These are phyloP conservation scores for Xylariaceae sp. DNA, from an alignment of 2,329 filamentous ascomycete species.

Conservation along the genomic window DNA sequence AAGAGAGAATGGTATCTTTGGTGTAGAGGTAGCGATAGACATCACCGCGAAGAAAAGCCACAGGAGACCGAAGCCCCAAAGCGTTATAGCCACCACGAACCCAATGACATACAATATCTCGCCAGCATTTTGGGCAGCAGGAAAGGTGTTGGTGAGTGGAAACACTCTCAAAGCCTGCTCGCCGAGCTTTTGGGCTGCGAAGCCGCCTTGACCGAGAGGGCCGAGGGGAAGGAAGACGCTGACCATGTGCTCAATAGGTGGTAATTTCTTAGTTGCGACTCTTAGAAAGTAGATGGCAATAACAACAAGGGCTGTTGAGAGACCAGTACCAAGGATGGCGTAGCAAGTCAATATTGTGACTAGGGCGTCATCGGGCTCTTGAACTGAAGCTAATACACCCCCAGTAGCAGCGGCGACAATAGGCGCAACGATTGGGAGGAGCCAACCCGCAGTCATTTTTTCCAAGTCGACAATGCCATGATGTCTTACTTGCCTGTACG, in stretches of 20 bases:
- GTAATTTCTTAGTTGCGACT: constrained; percentile 52
- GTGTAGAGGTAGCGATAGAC: constrained; percentile 21
- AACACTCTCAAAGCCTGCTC: constrained; percentile 42
- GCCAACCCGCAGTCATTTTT: constrained; percentile 53
- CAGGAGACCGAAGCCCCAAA: constrained; percentile 44
- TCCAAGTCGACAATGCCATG: constrained; percentile 40
- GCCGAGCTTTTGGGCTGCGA: constrained; percentile 50
- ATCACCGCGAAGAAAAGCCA: constrained; percentile 43
- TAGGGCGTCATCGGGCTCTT: constrained; percentile 44
- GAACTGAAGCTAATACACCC: constrained; percentile 46
- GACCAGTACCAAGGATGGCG: constrained; percentile 48
- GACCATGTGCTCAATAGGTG: constrained; percentile 57
- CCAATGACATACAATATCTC: constrained; percentile 57
- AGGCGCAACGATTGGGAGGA: constrained; percentile 60
- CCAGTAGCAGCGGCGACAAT: constrained; percentile 59
- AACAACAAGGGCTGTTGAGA: constrained; percentile 50
- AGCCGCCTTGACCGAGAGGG: constrained; percentile 63
- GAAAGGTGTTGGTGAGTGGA: constrained; percentile 31
- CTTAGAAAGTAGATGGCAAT: constrained; percentile 57
- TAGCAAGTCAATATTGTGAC: constrained; percentile 51
- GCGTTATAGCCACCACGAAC: constrained; percentile 39
- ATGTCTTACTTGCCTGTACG: constrained; percentile 17
- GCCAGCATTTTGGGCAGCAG: constrained; percentile 36
- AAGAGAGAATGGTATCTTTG: constrained; percentile 43
- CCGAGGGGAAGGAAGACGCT: constrained; percentile 65